Percentiles rank a stretch among this genome's conserved stretches.
phyloP scores from a whole-genome alignment of 148 eudicot species.

The Vaccinium corymbosum region DNA sequence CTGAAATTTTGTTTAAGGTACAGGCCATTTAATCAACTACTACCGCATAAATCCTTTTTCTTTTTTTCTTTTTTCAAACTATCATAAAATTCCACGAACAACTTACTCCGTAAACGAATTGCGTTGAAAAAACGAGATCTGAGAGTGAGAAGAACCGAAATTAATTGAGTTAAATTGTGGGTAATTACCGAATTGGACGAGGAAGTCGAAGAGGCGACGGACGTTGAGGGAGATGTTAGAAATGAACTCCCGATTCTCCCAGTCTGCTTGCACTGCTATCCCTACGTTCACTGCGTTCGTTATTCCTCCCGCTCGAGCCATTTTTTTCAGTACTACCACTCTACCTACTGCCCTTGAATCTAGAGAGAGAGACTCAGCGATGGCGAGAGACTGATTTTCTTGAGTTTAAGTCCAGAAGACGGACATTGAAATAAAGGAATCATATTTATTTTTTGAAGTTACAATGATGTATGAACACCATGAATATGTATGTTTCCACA shows the following conservation, averaged over 20 bases:
- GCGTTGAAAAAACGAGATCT: neutral
- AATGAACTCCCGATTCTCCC: constrained; percentile 98
- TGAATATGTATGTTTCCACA: too few species aligned
- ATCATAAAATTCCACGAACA: neutral
- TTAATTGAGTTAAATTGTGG: neutral
- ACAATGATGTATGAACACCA: too few species aligned
- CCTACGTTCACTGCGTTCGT: constrained; percentile 98
- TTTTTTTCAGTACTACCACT: neutral
- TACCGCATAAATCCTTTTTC: too few species aligned
- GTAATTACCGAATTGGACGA: constrained; percentile 77
- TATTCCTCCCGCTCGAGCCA: constrained; percentile 93
- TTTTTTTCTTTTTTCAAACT: too few species aligned
- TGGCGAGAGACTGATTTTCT: too few species aligned
- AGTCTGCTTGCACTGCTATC: constrained; percentile 97
- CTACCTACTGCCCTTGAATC: neutral
- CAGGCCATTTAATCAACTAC: neutral
- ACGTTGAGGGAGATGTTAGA: constrained; percentile 91
- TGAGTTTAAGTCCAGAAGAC: too few species aligned
- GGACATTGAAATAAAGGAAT: too few species aligned
- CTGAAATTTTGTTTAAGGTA: neutral
- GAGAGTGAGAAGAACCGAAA: constrained; percentile 10
- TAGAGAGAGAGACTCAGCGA: neutral
- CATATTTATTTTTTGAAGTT: too few species aligned
- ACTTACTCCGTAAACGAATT: too few species aligned
- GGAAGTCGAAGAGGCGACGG: constrained; percentile 91